Evolutionary conservation across 768 basidiomycete species (phyloP), one percentile per base, ranked within the genome.

Genomic region (Melanogaster broomeanus): DNA sequence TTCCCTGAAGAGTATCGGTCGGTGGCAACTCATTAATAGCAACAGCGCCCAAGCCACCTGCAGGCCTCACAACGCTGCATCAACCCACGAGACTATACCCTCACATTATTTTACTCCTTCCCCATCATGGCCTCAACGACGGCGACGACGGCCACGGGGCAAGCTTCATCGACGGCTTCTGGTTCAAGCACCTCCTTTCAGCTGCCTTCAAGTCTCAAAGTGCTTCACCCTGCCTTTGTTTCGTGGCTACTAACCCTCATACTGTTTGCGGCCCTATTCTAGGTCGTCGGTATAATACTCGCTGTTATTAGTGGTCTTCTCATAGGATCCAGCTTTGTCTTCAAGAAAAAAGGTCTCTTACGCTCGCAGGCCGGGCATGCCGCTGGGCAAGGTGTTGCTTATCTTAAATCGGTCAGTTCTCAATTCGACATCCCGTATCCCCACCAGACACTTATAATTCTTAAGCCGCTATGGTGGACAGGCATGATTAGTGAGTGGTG

Each of bases 271-370:
- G 6, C 38, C 21, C 19, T 33, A 18, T n/a, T 22, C 31, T 64
- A 88, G 87, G 60, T 90, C 63, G 83, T 90, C 58, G 90, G 90
- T 11, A 82, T 93, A 59, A 68, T 90, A 42, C 80, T 93, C 53
- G 89, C 91, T 43, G 66, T 93, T 45, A 60, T 67, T 33, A 92
- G 88, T 62, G 97, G 96, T 8, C 37, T 93, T 25, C 82, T 99
- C 54, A 99, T 98, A 54, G 97, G 96, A 5, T 81, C 82, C 35
- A 88, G 86, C 61, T 98, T 98, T 69, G 95, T 98, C 3, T 88
- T 99, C 76, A 99, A 99, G 84, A 99, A 99, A 81, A 97, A 93
- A 65, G 96, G 90, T 9, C 75, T 93, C 18, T 66, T 93, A 47
- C 78, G 84, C 69, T 83, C 86, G 66, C 89, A 90, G 75, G 87